phyloP scores from a whole-genome alignment of 139 green algal genomes.

The Zygnema cylindricum region DNA sequence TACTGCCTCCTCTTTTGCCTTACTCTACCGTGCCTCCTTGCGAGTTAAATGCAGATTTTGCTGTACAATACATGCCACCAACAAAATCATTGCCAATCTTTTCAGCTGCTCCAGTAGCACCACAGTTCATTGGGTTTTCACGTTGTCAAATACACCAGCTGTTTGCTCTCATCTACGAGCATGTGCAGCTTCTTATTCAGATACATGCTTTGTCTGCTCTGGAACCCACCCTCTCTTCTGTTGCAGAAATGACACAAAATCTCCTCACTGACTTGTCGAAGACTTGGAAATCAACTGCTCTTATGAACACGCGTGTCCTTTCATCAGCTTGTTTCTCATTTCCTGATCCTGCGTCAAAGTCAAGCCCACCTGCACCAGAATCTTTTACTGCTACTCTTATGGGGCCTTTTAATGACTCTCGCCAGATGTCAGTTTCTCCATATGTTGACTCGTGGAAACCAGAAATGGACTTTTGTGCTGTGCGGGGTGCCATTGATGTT shows the following conservation, averaged over 20 bases:
- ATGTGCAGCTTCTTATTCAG: slow-evolving; percentile 54
- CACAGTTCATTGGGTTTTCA: not conserved
- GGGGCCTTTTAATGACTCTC: too few species aligned
- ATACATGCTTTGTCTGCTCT: slow-evolving; percentile 1
- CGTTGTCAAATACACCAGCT: slow-evolving; percentile 36
- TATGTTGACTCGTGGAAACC: not conserved
- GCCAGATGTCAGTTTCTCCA: too few species aligned
- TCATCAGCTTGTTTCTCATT: slow-evolving; percentile 26
- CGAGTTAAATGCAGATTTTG: not conserved
- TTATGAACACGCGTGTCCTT: slow-evolving; percentile 28
- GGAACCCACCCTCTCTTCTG: not conserved
- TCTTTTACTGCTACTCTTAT: too few species aligned
- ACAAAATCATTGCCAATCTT: not conserved
- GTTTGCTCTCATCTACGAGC: slow-evolving; percentile 45
- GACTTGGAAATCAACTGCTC: not conserved
- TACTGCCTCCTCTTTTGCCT: not conserved
- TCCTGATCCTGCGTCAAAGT: not conserved
- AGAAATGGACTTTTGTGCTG: not conserved
- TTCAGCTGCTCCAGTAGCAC: not conserved
- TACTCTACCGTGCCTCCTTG: not conserved
- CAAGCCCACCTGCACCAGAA: slow-evolving; percentile 16
- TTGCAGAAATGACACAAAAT: not conserved
- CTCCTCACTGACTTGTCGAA: slow-evolving; percentile 1
- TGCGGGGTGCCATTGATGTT: slow-evolving; percentile 35
- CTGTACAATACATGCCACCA: not conserved